phyloP scores from a whole-genome alignment of 495 filamentous ascomycete species.

The Stereocaulon alpinum region DNA sequence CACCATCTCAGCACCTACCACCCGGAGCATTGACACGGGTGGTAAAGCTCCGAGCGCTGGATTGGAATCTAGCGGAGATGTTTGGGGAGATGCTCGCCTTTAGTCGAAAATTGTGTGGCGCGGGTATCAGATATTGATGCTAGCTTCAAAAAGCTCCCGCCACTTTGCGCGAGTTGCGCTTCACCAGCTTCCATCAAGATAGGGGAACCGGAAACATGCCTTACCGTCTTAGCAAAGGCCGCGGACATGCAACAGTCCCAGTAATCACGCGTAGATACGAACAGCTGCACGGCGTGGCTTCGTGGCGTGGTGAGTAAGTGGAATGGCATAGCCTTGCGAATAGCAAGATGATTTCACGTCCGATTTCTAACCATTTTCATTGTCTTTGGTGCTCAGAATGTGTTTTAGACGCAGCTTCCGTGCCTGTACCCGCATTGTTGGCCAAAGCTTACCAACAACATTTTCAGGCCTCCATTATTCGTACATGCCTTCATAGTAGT shows the following conservation, averaged over 20 bases:
- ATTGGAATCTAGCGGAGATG: background rate
- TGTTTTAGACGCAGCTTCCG: background rate
- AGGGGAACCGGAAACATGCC: background rate
- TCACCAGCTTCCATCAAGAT: background rate
- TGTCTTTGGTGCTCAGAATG: background rate
- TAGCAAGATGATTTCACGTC: background rate
- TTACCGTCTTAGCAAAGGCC: background rate
- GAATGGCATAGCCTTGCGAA: background rate
- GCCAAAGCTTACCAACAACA: background rate
- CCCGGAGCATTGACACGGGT: background rate
- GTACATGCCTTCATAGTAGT: background rate
- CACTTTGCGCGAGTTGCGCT: background rate
- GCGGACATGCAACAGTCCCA: background rate
- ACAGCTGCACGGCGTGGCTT: background rate
- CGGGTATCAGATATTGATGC: background rate
- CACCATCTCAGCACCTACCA: constrained; percentile 1
- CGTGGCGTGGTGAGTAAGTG: background rate
- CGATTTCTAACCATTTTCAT: background rate
- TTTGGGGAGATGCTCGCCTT: background rate
- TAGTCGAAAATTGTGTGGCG: background rate
- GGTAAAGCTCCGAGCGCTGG: background rate
- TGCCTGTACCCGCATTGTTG: background rate
- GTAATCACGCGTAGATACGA: constrained; percentile 1
- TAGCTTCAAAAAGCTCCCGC: background rate
- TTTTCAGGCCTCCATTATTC: background rate